Conservation (phyloP, 1,139 yeast genomes). For the Saccharomycopsis crataegensis region DNA sequence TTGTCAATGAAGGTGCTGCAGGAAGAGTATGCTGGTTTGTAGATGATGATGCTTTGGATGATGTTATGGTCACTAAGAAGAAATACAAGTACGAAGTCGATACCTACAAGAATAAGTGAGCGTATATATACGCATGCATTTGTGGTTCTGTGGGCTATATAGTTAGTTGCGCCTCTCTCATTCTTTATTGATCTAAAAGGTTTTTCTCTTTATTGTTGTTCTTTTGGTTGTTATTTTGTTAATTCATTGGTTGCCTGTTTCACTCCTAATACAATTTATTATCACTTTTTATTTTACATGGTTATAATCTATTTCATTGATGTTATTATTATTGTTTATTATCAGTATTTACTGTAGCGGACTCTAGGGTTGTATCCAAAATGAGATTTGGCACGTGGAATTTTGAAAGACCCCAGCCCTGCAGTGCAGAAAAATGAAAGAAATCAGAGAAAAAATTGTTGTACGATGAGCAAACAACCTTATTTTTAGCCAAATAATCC, state of each 20-base stretch:
- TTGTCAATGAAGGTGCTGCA: constrained; percentile 93
- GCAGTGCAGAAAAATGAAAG: neutral
- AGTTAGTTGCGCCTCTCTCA: neutral
- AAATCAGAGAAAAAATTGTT: neutral
- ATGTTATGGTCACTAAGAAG: constrained; percentile 28
- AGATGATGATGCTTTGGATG: constrained; percentile 88
- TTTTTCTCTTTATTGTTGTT: neutral
- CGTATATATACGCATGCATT: neutral
- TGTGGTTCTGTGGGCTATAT: neutral
- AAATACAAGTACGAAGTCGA: constrained; percentile 19
- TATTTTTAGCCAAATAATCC: neutral
- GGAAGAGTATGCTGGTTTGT: constrained; percentile 98
- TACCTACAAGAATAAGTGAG: constrained; percentile 15
- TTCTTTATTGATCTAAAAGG: neutral
- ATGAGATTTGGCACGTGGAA: too few relatives aligned
- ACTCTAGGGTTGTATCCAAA: too few relatives aligned
- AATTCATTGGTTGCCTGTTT: neutral
- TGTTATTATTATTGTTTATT: too few relatives aligned
- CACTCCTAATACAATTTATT: neutral
- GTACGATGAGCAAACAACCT: neutral
- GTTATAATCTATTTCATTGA: too few relatives aligned
- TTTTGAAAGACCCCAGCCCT: neutral
- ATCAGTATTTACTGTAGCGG: too few relatives aligned
- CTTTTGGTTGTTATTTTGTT: neutral
- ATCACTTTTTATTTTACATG: neutral